Base-by-base conservation (phyloP, 306 rosid species). In the Parietaria judaica region DNA sequence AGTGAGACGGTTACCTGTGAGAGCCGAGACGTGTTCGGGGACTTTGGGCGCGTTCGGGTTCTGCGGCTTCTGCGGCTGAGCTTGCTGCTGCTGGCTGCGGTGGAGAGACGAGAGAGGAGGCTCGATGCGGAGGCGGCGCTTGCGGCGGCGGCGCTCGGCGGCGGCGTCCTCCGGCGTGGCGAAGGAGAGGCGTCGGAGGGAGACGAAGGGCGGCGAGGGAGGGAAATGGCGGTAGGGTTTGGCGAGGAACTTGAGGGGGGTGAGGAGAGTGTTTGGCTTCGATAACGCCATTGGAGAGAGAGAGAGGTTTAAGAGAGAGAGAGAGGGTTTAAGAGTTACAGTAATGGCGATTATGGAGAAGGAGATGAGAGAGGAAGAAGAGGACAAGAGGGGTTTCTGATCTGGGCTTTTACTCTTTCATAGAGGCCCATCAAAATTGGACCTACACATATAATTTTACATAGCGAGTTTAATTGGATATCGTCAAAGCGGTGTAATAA, bases 111-210 rank as follows among this genome's bases (percentile, higher is more conserved):
- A 84, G 64, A 86, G 81, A 1, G 99, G 99, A 1, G 99, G 99
- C 14, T 88, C 96, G 65, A 82, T 86, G n/a, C 99, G 99, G 61
- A 92, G 86, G 64, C 91, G 90, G 60, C 99, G 99, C 64, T 92
- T 88, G 9, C 96, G 90, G 14, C 94, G 94, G 55, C 99, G 96
- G 34, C 99, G 95, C 55, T 86, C 95, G 0, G 96, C 96, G n/a
- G 96, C 88, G 8, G 99, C 99, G 70, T 88, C 96, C 54, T 92
- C 99, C 0, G 96, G 90, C 13, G 95, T 76, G 36, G 97, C 64
- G 76, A 90, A 90, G 44, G 97, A 90, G 75, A 90, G 85, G 51
- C 65, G 66, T 35, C 95, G 94, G 50, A 81, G 68, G 56, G 72
- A 75, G 65, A 82, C 37, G 60, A 60, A 12, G 23, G 80, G 55